Percentiles rank a stretch among this genome's conserved stretches.
phyloP scores from a whole-genome alignment of 192 early-diverging fungal species.

The Coemansia sp. region DNA sequence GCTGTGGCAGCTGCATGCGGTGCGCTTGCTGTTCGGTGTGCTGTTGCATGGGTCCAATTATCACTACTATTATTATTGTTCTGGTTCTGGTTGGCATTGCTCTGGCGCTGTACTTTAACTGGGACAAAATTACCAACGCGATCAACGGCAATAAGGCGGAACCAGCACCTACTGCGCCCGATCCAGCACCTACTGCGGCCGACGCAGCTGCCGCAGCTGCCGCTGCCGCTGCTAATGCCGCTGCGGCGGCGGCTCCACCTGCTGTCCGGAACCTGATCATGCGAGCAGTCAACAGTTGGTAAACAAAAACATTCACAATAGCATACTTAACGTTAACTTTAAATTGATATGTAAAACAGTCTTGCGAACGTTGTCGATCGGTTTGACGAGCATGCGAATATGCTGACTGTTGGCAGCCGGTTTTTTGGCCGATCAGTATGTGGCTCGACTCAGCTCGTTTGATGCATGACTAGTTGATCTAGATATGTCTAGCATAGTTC shows the following conservation, averaged over 20 bases:
- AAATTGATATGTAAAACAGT: not conserved
- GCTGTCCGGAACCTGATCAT: not conserved
- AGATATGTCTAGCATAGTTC: too few species aligned
- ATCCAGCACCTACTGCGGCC: constrained; percentile 7
- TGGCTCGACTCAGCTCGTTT: too few species aligned
- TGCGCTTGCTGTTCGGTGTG: constrained; percentile 33
- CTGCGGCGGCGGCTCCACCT: not conserved
- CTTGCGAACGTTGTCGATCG: not conserved
- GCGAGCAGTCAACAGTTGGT: not conserved
- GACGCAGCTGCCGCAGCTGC: not conserved
- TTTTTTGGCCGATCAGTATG: too few species aligned
- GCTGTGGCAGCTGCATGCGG: constrained; percentile 45
- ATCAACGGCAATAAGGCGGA: constrained; percentile 10
- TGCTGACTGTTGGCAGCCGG: too few species aligned
- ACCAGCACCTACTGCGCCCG: constrained; percentile 4
- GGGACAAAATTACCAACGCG: constrained; percentile 37
- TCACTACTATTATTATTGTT: constrained; percentile 29
- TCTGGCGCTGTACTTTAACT: constrained; percentile 55
- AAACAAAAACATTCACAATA: not conserved
- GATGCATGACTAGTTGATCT: too few species aligned
- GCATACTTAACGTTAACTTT: not conserved
- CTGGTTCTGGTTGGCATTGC: constrained; percentile 41
- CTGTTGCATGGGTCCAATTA: constrained; percentile 42
- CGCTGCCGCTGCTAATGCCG: not conserved
- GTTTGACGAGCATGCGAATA: too few species aligned